Conservation (phyloP, 139 green algal genomes). For the Micromonas commoda region DNA sequence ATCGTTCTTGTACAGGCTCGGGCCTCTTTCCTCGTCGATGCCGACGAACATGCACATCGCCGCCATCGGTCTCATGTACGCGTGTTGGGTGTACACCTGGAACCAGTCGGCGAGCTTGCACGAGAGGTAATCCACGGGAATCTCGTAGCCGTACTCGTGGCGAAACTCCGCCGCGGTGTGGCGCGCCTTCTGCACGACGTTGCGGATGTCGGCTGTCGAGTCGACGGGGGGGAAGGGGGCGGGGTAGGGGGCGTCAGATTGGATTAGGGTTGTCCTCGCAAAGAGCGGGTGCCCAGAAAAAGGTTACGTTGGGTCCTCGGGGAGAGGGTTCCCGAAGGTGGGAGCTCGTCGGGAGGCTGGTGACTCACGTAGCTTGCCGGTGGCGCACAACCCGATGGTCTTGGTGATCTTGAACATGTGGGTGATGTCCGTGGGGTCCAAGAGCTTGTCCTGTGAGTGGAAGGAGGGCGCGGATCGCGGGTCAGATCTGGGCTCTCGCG, state of each 20-base stretch:
- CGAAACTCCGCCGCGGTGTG: constrained; percentile 70
- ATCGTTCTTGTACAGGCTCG: constrained; percentile 95
- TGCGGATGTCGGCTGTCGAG: constrained; percentile 21
- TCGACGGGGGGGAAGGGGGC: too few relatives aligned
- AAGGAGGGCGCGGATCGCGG: too few relatives aligned
- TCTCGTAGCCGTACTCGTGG: constrained; percentile 92
- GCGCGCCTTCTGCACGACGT: constrained; percentile 24
- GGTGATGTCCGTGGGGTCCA: constrained; percentile 81
- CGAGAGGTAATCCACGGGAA: constrained; percentile 87
- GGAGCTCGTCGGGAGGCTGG: too few relatives aligned
- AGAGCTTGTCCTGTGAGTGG: constrained; percentile 79
- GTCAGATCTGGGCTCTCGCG: constrained; percentile 15
- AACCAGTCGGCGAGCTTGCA: constrained; percentile 84
- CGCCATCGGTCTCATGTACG: constrained; percentile 48
- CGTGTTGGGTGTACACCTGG: constrained; percentile 94
- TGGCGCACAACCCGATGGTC: constrained; percentile 84
- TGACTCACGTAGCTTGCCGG: constrained; percentile 52
- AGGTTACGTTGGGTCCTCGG: too few relatives aligned
- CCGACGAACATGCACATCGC: constrained; percentile 70
- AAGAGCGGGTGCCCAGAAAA: background rate
- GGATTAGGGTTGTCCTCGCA: background rate
- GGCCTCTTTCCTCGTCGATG: constrained; percentile 91
- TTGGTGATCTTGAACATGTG: constrained; percentile 85
- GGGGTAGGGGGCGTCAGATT: background rate
- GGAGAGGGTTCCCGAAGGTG: too few relatives aligned